A percentile compares a stretch with the other conserved stretches of the same genome.
phyloP scores from a whole-genome alignment of 768 basidiomycete species.

The Pisolithus microcarpus region DNA sequence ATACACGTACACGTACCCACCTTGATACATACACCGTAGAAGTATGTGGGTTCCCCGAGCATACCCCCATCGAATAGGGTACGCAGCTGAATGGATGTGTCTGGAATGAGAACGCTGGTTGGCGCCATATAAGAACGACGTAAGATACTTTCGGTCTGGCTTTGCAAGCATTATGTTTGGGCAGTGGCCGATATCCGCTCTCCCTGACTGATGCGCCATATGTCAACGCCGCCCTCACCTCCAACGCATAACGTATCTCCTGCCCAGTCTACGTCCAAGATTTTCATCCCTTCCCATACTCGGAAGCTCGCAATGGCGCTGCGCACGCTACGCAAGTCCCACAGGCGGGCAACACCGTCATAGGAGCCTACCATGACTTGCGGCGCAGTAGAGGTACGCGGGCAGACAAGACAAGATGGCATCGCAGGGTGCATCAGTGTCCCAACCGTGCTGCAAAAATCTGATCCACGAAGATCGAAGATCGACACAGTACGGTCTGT shows the following conservation, averaged over 20 bases:
- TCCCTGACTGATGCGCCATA: constrained; percentile 48
- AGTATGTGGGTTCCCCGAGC: background rate
- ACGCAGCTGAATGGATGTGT: background rate
- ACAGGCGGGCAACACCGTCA: constrained; percentile 69
- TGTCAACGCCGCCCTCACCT: constrained; percentile 58
- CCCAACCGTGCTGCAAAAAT: constrained; percentile 30
- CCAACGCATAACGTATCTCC: constrained; percentile 50
- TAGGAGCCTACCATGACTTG: constrained; percentile 70
- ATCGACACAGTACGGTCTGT: constrained; percentile 69
- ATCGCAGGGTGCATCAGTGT: constrained; percentile 56
- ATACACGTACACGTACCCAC: background rate
- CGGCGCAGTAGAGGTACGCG: constrained; percentile 22
- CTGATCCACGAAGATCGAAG: constrained; percentile 55
- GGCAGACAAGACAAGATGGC: constrained; percentile 52
- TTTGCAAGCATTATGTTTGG: background rate
- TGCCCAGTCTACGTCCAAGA: constrained; percentile 54
- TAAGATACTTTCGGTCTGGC: background rate
- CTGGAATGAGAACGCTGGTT: no score
- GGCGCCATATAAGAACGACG: no score
- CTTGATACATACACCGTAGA: background rate
- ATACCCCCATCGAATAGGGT: background rate
- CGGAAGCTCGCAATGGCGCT: constrained; percentile 58
- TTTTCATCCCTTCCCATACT: constrained; percentile 54
- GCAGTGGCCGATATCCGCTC: constrained; percentile 5
- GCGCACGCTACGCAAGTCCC: constrained; percentile 70